Evolutionary conservation across 2,329 filamentous ascomycete species (phyloP).

Genomic region (Phialophora verrucosa): DNA sequence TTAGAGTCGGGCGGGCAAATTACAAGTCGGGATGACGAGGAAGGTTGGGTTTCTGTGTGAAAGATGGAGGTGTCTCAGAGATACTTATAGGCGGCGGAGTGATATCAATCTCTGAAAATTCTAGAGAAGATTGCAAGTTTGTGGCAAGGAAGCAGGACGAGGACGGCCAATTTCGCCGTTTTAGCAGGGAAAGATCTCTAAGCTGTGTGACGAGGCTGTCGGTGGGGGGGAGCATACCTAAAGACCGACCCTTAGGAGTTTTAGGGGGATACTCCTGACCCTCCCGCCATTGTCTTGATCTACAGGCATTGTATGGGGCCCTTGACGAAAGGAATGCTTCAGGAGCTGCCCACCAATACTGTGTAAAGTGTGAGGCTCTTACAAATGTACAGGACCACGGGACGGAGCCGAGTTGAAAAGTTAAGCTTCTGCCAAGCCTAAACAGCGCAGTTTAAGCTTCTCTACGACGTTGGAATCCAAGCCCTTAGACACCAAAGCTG

Average conservation of each 20-base stretch:
- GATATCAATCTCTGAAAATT: neutral
- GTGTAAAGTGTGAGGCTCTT: too few relatives aligned
- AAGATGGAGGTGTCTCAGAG: neutral
- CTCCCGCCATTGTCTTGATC: neutral
- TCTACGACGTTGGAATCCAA: neutral
- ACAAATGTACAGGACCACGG: too few relatives aligned
- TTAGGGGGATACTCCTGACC: neutral
- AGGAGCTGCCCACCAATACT: neutral
- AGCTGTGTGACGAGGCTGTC: neutral
- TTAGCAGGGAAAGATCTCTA: neutral
- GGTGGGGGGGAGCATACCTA: neutral
- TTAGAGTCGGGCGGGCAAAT: neutral
- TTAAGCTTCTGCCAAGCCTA: slow-evolving; percentile 5
- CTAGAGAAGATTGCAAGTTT: neutral
- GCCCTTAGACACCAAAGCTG: neutral
- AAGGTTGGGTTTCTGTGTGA: neutral
- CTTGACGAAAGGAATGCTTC: neutral
- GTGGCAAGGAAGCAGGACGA: neutral
- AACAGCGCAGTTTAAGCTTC: neutral
- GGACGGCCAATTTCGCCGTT: slow-evolving; percentile 3
- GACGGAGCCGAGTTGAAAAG: neutral
- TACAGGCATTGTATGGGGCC: neutral
- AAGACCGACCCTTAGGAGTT: neutral
- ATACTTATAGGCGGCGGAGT: neutral
- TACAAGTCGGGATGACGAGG: neutral